Percentiles rank a stretch among this genome's conserved stretches.
Conservation (phyloP, 495 filamentous ascomycete species). For the Xylaria longipes region DNA sequence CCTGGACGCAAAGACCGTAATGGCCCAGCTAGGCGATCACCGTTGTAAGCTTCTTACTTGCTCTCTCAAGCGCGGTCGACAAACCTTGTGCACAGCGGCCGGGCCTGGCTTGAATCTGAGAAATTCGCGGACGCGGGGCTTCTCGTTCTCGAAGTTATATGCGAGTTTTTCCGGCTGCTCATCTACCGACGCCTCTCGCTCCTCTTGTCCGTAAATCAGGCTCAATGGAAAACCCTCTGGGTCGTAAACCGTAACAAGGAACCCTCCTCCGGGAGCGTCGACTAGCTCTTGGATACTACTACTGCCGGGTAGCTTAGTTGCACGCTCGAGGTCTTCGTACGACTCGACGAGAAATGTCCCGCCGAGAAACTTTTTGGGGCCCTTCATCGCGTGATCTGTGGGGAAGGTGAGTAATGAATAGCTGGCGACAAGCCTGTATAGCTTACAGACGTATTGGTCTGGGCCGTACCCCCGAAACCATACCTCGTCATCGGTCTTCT, state of each 20-base stretch:
- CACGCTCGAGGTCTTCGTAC: constrained; percentile 49
- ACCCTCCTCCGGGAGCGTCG: constrained; percentile 53
- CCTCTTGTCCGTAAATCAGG: constrained; percentile 51
- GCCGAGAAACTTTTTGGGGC: constrained; percentile 46
- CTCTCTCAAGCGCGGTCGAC: constrained; percentile 3
- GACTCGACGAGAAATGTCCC: constrained; percentile 50
- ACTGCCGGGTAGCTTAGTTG: constrained; percentile 39
- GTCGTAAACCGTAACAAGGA: constrained; percentile 49
- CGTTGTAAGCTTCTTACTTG: not conserved
- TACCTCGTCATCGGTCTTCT: constrained; percentile 41
- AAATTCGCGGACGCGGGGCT: constrained; percentile 39
- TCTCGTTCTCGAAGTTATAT: constrained; percentile 41
- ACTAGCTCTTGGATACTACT: constrained; percentile 43
- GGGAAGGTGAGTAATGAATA: not conserved
- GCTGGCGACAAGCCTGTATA: not conserved
- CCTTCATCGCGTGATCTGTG: constrained; percentile 45
- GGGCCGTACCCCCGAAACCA: constrained; percentile 53
- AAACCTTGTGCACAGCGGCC: constrained; percentile 61
- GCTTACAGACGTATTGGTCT: constrained; percentile 48
- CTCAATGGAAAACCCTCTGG: constrained; percentile 52
- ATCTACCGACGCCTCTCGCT: constrained; percentile 28
- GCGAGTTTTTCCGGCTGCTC: constrained; percentile 46
- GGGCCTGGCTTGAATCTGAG: constrained; percentile 57
- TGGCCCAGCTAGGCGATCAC: constrained; percentile 56
- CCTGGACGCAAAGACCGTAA: constrained; percentile 59